Conservation (phyloP, 495 filamentous ascomycete genomes). For the Staphylotrichum longicolle region DNA sequence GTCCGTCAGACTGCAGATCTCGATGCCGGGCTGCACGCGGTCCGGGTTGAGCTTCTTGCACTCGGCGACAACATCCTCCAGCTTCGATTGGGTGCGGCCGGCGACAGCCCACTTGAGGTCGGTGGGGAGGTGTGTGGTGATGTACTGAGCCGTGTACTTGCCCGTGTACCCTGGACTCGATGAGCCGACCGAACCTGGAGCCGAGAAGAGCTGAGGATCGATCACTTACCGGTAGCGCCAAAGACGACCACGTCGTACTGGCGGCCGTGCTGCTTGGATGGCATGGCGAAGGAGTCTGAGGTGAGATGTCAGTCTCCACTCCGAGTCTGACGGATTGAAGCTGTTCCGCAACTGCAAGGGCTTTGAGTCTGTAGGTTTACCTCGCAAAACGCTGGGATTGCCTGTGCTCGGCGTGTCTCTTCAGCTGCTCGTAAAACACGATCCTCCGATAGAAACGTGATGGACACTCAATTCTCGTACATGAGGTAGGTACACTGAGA, state of each 20-base stretch:
- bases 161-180: constrained; percentile 82
- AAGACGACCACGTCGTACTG: constrained; percentile 82
- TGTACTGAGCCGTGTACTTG: constrained; percentile 71
- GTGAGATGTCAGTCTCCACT: background rate
- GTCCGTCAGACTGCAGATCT: constrained; percentile 62
- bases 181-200: constrained; percentile 54
- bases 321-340: background rate
- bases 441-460: too few species aligned
- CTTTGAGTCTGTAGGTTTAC: too few species aligned
- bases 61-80: constrained; percentile 64
- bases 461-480: too few species aligned
- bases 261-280: constrained; percentile 48
- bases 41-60: constrained; percentile 66
- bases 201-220: constrained; percentile 66
- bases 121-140: constrained; percentile 70
- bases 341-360: constrained; percentile 1
- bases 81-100: constrained; percentile 72
- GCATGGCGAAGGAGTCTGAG: constrained; percentile 31
- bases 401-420: too few species aligned
- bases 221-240: constrained; percentile 58
- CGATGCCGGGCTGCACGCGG: constrained; percentile 64
- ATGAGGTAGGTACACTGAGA: too few species aligned
- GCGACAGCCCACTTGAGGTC: constrained; percentile 87
- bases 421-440: too few species aligned
- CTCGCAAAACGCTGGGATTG: too few species aligned